A percentile compares a stretch with the other conserved stretches of the same genome.
Evolutionary conservation across 148 eudicot species (phyloP).

Genomic region (Cornus controversa): DNA sequence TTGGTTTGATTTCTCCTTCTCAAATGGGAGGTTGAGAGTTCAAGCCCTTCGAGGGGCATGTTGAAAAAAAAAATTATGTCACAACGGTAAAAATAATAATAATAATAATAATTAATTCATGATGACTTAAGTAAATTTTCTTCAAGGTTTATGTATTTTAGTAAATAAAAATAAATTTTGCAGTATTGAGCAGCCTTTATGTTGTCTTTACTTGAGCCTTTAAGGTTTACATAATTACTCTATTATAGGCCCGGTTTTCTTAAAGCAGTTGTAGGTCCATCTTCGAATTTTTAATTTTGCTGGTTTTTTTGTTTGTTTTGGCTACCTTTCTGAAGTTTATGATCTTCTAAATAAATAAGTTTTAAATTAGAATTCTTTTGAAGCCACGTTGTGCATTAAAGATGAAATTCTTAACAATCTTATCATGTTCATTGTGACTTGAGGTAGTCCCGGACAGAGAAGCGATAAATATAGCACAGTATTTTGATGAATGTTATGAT

Average conservation of each 20-base stretch:
- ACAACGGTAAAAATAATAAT: no score
- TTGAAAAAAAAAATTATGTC: no score
- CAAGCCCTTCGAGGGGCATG: no score
- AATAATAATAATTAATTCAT: background rate
- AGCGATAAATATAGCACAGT: conserved; percentile 46
- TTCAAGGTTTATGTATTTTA: background rate
- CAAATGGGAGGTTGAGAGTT: no score
- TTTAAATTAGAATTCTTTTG: no score
- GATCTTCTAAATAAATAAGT: no score
- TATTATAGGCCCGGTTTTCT: background rate
- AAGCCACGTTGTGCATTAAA: background rate
- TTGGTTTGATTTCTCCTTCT: background rate
- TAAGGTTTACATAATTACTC: background rate
- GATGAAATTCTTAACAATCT: conserved; percentile 7
- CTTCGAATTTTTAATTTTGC: background rate
- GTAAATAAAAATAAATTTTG: background rate
- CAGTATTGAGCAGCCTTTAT: background rate
- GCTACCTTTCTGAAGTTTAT: background rate
- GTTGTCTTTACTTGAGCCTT: background rate
- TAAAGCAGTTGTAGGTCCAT: background rate
- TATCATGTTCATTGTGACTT: conserved; percentile 15
- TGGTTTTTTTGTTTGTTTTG: no score
- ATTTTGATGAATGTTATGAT: conserved; percentile 72
- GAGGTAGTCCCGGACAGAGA: conserved; percentile 62
- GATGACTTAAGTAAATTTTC: background rate